Conservation (phyloP, 2,329 filamentous ascomycete species). For the Phyllachora maydis region DNA sequence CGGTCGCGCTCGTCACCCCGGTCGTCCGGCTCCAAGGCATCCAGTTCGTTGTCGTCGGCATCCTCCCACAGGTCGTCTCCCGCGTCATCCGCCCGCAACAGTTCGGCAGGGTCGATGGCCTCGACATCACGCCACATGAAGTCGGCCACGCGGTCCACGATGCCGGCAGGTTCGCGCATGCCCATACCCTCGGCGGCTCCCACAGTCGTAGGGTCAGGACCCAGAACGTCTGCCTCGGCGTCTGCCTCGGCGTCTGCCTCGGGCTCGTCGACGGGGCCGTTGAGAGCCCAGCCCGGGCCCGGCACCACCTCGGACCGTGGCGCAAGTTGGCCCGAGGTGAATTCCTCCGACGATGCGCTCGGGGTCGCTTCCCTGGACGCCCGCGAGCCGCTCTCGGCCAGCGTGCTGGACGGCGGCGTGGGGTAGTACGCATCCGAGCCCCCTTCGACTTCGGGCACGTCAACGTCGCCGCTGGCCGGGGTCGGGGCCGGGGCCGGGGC, state of each 20-base stretch:
- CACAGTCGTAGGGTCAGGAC: too few species aligned
- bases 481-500: not conserved
- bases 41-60: constrained; percentile 10
- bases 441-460: too few species aligned
- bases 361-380: not conserved
- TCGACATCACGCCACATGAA: constrained; percentile 42
- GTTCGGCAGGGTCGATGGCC: constrained; percentile 29
- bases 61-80: constrained; percentile 9
- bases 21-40: constrained; percentile 5
- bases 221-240: too few species aligned
- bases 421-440: not conserved
- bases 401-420: constrained; percentile 1
- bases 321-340: too few species aligned
- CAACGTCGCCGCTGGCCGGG: too few species aligned
- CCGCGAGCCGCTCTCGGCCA: not conserved
- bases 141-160: constrained; percentile 25
- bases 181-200: too few species aligned
- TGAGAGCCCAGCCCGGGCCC: too few species aligned
- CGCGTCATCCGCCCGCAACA: constrained; percentile 10
- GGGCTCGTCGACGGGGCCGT: not conserved
- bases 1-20: constrained; percentile 22
- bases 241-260: too few species aligned
- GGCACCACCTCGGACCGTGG: too few species aligned
- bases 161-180: constrained; percentile 12
- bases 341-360: too few species aligned